Evolutionary conservation across 441 rosid genomes (phyloP), one percentile per base, ranked within the genome.

Genomic region (Bocquillonia castaneifolia): DNA sequence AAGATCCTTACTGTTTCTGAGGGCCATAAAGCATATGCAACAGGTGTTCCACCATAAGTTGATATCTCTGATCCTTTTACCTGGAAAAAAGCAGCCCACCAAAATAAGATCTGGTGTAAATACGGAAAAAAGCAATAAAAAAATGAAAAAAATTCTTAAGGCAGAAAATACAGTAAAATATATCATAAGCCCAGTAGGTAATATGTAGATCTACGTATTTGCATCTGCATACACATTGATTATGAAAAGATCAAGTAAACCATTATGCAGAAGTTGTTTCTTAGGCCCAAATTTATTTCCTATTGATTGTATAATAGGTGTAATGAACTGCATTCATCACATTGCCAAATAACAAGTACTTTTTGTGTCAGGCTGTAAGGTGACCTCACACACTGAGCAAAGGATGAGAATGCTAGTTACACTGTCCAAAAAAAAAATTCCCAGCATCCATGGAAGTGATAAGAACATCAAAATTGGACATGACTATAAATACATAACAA

Each of bases 51-150:
- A 70, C 82, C 96, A 73, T 85, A 84, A 74, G 86, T 79, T 59
- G 85, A 79, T 67, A 92, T 79, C 77, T 88, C 97, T 40, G 84
- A 85, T 73, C 98, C 98, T 75, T 89, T 95, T 60, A 87, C 90
- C 99, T 92, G 77, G 60, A 59, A 36, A 72, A 66, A 77, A 68
- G 54, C 31, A 64, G 57, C 32, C 61, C 12, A 64, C 62, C 13
- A 26, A 59, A 68, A 67, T 55, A 37, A 55, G 36, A 20, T 37
- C 40, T 13, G 20, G 10, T 22, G 14, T 13, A 18, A 45, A 48
- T 9, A 47, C 18, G 4, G 14, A 39, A 20, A 48, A 18, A 3
- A 44, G 7, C 6, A 42, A 39, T 7, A 18, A 13, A 18, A 6
- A 14, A 22, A 22, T 18, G 15, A 0, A 36, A 54, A 66, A 22